Evolutionary conservation across 805 yeast genomes (phyloP), one percentile per base, ranked within the genome.

Genomic region (Myxozyma nipponensis): DNA sequence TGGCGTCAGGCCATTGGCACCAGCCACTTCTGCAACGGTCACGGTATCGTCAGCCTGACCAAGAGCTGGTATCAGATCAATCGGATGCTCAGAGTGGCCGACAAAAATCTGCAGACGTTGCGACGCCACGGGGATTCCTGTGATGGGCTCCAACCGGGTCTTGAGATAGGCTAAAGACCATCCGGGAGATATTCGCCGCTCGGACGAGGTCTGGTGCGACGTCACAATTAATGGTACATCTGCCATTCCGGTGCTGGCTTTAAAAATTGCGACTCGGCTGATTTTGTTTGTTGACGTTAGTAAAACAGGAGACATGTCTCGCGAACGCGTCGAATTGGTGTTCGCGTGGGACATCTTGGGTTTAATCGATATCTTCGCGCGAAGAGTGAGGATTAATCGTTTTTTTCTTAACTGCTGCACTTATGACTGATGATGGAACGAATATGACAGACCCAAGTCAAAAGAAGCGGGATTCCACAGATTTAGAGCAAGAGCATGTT

Each of bases 401-500:
- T n/a, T n/a, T n/a, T n/a, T n/a, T n/a, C n/a, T n/a, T n/a, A n/a
- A n/a, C n/a, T n/a, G n/a, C n/a, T n/a, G n/a, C n/a, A n/a, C n/a
- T n/a, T n/a, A n/a, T n/a, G n/a, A n/a, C n/a, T n/a, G n/a, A n/a
- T n/a, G n/a, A n/a, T n/a, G n/a, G n/a, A n/a, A n/a, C n/a, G n/a
- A n/a, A n/a, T n/a, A n/a, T n/a, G n/a, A n/a, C n/a, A n/a, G n/a
- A n/a, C n/a, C n/a, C n/a, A n/a, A n/a, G n/a, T n/a, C n/a, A n/a
- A n/a, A n/a, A n/a, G n/a, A n/a, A n/a, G n/a, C n/a, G n/a, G n/a
- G n/a, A n/a, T n/a, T n/a, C n/a, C n/a, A n/a, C n/a, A n/a, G n/a
- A n/a, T n/a, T 46, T 58, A n/a, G 98, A 93, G 63, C 79, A 82
- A 42, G 75, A 76, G 44, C 83, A 78, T 63, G 98, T 93, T 1